These are phyloP conservation scores for Hysterium pulicare DNA, from an alignment of 2,329 filamentous ascomycete species.

Conservation along the genomic window DNA sequence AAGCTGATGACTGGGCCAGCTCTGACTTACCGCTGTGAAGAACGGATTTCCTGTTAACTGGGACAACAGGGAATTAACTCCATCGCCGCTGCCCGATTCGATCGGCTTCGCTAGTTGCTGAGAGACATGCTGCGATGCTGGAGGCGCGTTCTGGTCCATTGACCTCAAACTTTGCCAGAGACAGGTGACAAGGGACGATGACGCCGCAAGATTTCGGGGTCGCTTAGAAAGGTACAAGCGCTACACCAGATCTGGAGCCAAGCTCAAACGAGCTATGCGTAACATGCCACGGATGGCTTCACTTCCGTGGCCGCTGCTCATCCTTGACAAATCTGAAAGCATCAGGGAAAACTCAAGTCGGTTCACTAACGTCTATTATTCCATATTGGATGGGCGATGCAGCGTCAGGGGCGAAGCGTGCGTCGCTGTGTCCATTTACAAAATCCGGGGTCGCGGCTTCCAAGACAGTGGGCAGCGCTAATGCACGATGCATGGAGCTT, in stretches of 20 bases:
- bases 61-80: constrained; percentile 39
- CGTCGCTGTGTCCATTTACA: not conserved
- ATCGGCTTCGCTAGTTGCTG: constrained; percentile 38
- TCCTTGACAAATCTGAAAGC: too few species aligned
- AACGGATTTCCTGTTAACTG: constrained; percentile 51
- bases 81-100: constrained; percentile 26
- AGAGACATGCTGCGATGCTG: constrained; percentile 24
- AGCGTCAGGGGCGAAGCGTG: not conserved
- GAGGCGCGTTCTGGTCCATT: constrained; percentile 38
- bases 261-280: too few species aligned
- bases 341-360: too few species aligned
- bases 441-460: not conserved
- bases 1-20: constrained; percentile 41
- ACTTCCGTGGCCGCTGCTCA: too few species aligned
- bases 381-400: too few species aligned
- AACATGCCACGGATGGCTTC: too few species aligned
- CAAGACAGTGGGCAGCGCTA: not conserved
- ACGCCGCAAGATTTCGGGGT: not conserved
- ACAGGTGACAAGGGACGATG: not conserved
- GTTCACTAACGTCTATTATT: too few species aligned
- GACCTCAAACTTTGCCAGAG: not conserved
- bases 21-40: constrained; percentile 56
- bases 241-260: not conserved
- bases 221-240: not conserved
- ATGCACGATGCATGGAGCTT: not conserved